A percentile compares a stretch with the other conserved stretches of the same genome.
Evolutionary conservation across 2,329 filamentous ascomycete species (phyloP).

Genomic region (Beauveria caledonica): DNA sequence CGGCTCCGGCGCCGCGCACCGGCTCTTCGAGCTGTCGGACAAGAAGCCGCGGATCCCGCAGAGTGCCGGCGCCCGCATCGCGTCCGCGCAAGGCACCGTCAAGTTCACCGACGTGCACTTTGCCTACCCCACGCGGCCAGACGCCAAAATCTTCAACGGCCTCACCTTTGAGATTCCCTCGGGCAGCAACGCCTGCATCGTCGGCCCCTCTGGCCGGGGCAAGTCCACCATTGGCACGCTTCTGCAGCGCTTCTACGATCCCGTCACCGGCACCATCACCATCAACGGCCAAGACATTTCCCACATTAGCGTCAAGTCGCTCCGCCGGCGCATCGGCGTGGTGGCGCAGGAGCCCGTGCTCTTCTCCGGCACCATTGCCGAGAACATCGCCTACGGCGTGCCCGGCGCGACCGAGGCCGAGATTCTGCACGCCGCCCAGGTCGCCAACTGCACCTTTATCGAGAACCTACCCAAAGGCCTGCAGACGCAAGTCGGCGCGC

Average conservation of each 20-base stretch:
- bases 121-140: conserved; percentile 87
- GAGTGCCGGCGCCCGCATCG: conserved; percentile 70
- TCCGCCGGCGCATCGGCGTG: conserved; percentile 86
- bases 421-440: conserved; percentile 76
- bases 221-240: conserved; percentile 92
- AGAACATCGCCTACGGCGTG: conserved; percentile 87
- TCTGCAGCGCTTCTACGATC: conserved; percentile 83
- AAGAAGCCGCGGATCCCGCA: conserved; percentile 75
- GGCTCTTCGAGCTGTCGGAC: conserved; percentile 92
- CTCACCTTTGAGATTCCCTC: conserved; percentile 87
- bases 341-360: conserved; percentile 94
- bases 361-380: conserved; percentile 75
- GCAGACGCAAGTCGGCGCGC: conserved; percentile 88
- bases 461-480: conserved; percentile 92
- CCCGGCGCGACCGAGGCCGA: conserved; percentile 70
- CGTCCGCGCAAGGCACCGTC: conserved; percentile 79
- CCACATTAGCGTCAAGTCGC: conserved; percentile 83
- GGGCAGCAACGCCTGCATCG: conserved; percentile 91
- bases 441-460: conserved; percentile 95
- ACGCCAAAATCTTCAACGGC: conserved; percentile 82
- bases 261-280: conserved; percentile 65
- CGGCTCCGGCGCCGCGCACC: conserved; percentile 87
- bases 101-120: conserved; percentile 80
- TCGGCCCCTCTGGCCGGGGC: conserved; percentile 89
- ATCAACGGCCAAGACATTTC: conserved; percentile 80